phyloP scores from a whole-genome alignment of 306 rosid genomes.

The Dryas drummondii region DNA sequence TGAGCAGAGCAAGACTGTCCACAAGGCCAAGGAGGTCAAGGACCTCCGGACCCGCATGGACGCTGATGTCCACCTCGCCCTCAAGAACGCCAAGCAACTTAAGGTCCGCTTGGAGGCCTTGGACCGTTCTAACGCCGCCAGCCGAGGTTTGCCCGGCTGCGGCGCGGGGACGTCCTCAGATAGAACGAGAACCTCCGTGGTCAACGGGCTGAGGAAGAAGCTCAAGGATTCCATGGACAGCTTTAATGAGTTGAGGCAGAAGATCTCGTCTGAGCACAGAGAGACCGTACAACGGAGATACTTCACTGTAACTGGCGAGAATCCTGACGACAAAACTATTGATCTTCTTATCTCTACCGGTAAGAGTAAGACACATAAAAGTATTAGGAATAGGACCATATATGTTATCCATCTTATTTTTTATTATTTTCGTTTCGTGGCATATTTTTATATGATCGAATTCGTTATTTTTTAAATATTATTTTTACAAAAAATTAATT shows the following conservation, averaged over 20 bases:
- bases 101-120: slow-evolving; percentile 74
- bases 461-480: too few relatives aligned
- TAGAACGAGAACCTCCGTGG: slow-evolving; percentile 77
- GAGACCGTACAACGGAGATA: slow-evolving; percentile 90
- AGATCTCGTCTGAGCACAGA: slow-evolving; percentile 72
- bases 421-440: too few relatives aligned
- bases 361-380: slow-evolving; percentile 33
- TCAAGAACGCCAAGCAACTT: slow-evolving; percentile 77
- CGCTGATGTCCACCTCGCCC: slow-evolving; percentile 60
- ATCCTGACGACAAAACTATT: slow-evolving; percentile 81
- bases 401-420: too few relatives aligned
- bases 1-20: slow-evolving; percentile 74
- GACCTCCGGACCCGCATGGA: slow-evolving; percentile 86
- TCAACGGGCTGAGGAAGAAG: slow-evolving; percentile 84
- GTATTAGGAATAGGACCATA: too few relatives aligned
- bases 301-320: slow-evolving; percentile 92
- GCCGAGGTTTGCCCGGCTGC: slow-evolving; percentile 67
- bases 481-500: too few relatives aligned
- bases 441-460: too few relatives aligned
- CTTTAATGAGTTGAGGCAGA: slow-evolving; percentile 59
- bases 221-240: slow-evolving; percentile 79
- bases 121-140: slow-evolving; percentile 77
- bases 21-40: slow-evolving; percentile 72
- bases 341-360: slow-evolving; percentile 90
- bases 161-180: slow-evolving; percentile 93